These are phyloP conservation scores for Fusarium oligoseptatum DNA, from an alignment of 2,329 filamentous ascomycete genomes.

Conservation along the genomic window DNA sequence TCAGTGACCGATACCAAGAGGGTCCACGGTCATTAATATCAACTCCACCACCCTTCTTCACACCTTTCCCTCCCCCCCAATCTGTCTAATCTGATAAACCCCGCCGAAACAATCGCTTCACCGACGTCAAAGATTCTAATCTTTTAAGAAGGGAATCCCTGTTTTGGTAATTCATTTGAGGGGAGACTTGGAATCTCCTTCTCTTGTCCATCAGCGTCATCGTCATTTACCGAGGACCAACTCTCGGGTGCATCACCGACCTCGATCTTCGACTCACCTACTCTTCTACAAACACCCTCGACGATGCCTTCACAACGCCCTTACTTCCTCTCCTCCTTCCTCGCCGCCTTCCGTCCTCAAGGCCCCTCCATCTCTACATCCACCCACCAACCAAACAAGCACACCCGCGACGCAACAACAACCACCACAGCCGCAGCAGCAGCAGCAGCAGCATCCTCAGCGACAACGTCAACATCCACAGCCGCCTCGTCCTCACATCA, in stretches of 20 bases:
- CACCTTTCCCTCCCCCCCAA: not conserved
- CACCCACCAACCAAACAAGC: constrained; percentile 53
- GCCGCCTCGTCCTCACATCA: constrained; percentile 39
- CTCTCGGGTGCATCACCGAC: not conserved
- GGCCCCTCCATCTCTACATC: constrained; percentile 52
- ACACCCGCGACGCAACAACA: constrained; percentile 48
- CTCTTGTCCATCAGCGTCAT: constrained; percentile 12
- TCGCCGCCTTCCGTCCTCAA: constrained; percentile 66
- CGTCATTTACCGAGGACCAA: not conserved
- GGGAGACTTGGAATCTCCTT: constrained; percentile 9
- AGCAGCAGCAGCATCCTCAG: constrained; percentile 37
- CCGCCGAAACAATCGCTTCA: constrained; percentile 8
- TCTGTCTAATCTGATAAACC: constrained; percentile 1
- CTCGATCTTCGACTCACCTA: not conserved
- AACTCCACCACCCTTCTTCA: constrained; percentile 17
- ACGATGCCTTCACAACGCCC: constrained; percentile 66
- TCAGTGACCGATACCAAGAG: constrained; percentile 36
- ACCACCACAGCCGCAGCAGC: constrained; percentile 39
- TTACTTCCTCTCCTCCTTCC: constrained; percentile 69
- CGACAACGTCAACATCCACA: constrained; percentile 41
- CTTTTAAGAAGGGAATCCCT: not conserved
- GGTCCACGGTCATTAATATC: not conserved
- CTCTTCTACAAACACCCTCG: constrained; percentile 1
- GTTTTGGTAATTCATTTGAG: not conserved
- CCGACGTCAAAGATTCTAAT: constrained; percentile 1